Conservation (phyloP, 495 filamentous ascomycete species). For the Bombardia bombarda region DNA sequence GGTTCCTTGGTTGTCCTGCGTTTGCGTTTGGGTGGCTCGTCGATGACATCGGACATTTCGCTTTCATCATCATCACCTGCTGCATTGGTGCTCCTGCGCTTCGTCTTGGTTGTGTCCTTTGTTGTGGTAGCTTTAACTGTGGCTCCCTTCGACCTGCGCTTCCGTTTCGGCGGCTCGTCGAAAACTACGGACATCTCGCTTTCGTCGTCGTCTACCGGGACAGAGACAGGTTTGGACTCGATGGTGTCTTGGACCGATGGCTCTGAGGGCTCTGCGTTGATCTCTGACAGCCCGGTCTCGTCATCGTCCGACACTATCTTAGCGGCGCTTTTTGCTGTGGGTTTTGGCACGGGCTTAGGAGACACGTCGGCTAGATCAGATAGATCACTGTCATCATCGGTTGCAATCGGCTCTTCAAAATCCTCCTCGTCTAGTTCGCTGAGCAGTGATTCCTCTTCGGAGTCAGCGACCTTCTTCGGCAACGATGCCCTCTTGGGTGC, state of each 20-base stretch:
- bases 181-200: conserved; percentile 75
- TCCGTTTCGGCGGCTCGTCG: conserved; percentile 57
- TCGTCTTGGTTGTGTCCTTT: conserved; percentile 29
- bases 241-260: too few species aligned
- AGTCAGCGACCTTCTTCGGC: neutral
- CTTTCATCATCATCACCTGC: conserved; percentile 29
- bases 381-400: conserved; percentile 69
- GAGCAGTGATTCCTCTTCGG: conserved; percentile 3
- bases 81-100: conserved; percentile 15
- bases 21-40: conserved; percentile 21
- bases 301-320: too few species aligned
- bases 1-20: conserved; percentile 18
- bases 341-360: neutral
- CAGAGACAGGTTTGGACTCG: conserved; percentile 6
- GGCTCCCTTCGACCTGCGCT: conserved; percentile 14
- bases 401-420: conserved; percentile 1
- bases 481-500: neutral
- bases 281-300: too few species aligned
- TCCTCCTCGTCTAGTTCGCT: conserved; percentile 1
- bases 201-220: conserved; percentile 47
- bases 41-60: conserved; percentile 66
- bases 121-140: too few species aligned
- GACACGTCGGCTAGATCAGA: conserved; percentile 44
- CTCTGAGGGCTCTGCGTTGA: too few species aligned
- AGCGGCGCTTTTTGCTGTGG: too few species aligned